Percentiles rank a stretch among this genome's conserved stretches.
Evolutionary conservation across 2,329 filamentous ascomycete genomes (phyloP).

Genomic region (Sporothrix humicola): DNA sequence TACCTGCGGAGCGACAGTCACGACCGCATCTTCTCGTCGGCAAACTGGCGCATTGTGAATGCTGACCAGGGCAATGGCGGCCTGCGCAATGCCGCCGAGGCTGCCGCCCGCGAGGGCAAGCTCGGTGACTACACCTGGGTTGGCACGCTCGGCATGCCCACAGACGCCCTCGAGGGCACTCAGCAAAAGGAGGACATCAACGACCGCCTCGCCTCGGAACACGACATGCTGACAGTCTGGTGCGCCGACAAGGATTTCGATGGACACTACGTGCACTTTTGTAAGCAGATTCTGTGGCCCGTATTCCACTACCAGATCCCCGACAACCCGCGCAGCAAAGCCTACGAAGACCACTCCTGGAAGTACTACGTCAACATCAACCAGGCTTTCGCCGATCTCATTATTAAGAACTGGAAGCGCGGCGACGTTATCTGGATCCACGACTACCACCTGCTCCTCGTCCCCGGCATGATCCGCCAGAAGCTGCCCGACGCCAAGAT

Average conservation of each 20-base stretch:
- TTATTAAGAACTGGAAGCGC: conserved; percentile 89
- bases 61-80: conserved; percentile 93
- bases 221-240: conserved; percentile 82
- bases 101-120: conserved; percentile 71
- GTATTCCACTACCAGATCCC: conserved; percentile 98
- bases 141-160: conserved; percentile 91
- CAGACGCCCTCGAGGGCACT: conserved; percentile 76
- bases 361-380: conserved; percentile 92
- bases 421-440: conserved; percentile 95
- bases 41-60: conserved; percentile 80
- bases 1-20: conserved; percentile 65
- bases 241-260: conserved; percentile 91
- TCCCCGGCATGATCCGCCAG: conserved; percentile 87
- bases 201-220: conserved; percentile 78
- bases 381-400: conserved; percentile 88
- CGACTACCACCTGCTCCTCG: conserved; percentile 90
- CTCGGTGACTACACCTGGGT: conserved; percentile 84
- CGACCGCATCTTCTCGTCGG: conserved; percentile 74
- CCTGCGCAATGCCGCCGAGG: conserved; percentile 83
- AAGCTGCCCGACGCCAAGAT: conserved; percentile 92
- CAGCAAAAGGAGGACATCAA: conserved; percentile 82
- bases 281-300: conserved; percentile 97
- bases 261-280: conserved; percentile 93
- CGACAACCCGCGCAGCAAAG: conserved; percentile 97
- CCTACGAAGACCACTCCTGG: conserved; percentile 97